These are phyloP conservation scores for Yamadazyma jaroonii DNA, from an alignment of 1,139 yeast species.

Conservation along the genomic window DNA sequence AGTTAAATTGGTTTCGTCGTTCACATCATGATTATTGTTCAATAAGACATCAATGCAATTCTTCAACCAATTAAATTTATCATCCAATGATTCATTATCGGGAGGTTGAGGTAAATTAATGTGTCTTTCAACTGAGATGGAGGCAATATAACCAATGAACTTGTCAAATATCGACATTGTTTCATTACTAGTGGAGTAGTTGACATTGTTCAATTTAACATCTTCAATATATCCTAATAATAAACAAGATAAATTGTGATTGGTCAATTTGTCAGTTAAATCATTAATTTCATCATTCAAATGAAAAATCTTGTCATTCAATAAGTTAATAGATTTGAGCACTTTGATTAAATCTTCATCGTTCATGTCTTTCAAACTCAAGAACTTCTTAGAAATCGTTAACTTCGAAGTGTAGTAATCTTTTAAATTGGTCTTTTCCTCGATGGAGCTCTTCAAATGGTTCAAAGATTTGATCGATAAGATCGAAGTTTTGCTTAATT, in stretches of 20 bases:
- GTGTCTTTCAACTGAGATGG: constrained; percentile 51
- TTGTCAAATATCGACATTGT: constrained; percentile 33
- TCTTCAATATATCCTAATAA: constrained; percentile 48
- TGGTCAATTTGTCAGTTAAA: constrained; percentile 26
- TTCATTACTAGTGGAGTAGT: constrained; percentile 11
- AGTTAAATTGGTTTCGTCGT: constrained; percentile 6
- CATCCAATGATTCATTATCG: constrained; percentile 15
- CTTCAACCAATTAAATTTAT: constrained; percentile 51
- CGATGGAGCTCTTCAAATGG: constrained; percentile 26
- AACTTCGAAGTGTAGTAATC: constrained; percentile 33
- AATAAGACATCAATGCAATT: constrained; percentile 46
- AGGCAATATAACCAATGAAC: constrained; percentile 51
- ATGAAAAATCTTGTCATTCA: constrained; percentile 30
- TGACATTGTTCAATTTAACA: constrained; percentile 20
- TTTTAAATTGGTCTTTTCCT: constrained; percentile 30
- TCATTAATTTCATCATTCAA: constrained; percentile 31
- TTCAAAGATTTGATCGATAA: constrained; percentile 30
- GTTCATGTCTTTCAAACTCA: constrained; percentile 24
- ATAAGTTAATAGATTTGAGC: constrained; percentile 30
- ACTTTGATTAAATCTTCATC: constrained; percentile 29
- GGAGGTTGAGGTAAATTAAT: constrained; percentile 42
- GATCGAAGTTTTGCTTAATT: constrained; percentile 34
- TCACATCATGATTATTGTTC: background rate
- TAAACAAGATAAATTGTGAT: constrained; percentile 45
- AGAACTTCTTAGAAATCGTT: constrained; percentile 35